A percentile compares a stretch with the other conserved stretches of the same genome.
phyloP scores from a whole-genome alignment of 2,329 filamentous ascomycete species.

The Zymoseptoria ardabiliae region DNA sequence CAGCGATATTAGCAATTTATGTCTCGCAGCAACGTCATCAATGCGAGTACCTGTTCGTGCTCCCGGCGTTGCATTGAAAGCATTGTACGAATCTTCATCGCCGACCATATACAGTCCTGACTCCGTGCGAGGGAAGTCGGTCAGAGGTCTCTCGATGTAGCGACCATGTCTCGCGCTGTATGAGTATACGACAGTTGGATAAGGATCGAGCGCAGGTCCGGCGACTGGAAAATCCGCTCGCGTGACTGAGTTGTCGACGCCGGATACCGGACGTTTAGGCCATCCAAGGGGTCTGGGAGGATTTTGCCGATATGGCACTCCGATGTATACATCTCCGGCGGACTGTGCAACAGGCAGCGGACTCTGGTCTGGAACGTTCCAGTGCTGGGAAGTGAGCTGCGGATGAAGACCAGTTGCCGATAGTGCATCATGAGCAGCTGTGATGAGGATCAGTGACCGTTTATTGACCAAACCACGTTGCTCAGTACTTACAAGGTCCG shows the following conservation, averaged over 20 bases:
- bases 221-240: not conserved
- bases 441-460: too few species aligned
- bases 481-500: too few species aligned
- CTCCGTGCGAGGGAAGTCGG: not conserved
- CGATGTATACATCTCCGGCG: too few species aligned
- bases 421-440: too few species aligned
- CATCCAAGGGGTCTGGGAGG: not conserved
- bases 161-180: not conserved
- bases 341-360: too few species aligned
- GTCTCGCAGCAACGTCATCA: not conserved
- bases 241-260: not conserved
- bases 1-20: not conserved
- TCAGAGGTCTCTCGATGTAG: not conserved
- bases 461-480: too few species aligned
- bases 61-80: not conserved
- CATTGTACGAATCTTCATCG: not conserved
- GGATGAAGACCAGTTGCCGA: too few species aligned
- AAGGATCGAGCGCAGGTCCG: not conserved
- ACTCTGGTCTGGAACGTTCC: too few species aligned
- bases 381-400: too few species aligned
- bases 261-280: not conserved
- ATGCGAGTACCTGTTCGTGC: not conserved
- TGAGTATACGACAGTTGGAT: not conserved
- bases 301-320: not conserved
- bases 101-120: not conserved